These are phyloP conservation scores for Prunus campanulata DNA, from an alignment of 306 rosid species.

Conservation along the genomic window DNA sequence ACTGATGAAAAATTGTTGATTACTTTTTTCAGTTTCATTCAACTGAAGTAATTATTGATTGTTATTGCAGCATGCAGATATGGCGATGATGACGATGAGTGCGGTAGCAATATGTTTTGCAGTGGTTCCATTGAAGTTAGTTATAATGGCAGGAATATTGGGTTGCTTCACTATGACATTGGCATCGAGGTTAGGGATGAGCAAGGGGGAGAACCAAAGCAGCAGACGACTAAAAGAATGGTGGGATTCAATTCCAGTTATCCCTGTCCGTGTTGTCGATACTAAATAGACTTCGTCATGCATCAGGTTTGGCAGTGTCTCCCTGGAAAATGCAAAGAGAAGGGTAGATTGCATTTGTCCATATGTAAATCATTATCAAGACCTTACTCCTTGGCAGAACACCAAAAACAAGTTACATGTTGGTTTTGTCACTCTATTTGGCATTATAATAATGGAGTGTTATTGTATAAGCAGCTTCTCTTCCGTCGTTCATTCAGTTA, in stretches of 20 bases:
- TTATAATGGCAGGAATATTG: constrained; percentile 54
- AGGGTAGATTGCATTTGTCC: not conserved
- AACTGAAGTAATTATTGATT: not conserved
- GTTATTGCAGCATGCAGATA: constrained; percentile 69
- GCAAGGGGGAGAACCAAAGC: constrained; percentile 35
- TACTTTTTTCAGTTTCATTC: too few species aligned
- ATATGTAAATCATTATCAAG: not conserved
- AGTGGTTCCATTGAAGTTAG: constrained; percentile 56
- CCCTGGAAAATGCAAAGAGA: not conserved
- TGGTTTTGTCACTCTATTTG: not conserved
- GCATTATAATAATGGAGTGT: not conserved
- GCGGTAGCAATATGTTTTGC: constrained; percentile 56
- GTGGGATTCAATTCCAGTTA: constrained; percentile 92
- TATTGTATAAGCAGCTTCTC: too few species aligned
- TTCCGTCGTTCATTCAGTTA: too few species aligned
- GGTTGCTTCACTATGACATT: constrained; percentile 44
- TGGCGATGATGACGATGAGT: constrained; percentile 51
- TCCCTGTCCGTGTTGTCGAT: constrained; percentile 60
- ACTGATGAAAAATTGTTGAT: not conserved
- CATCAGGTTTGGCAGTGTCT: not conserved
- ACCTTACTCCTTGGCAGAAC: not conserved
- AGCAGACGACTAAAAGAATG: constrained; percentile 77
- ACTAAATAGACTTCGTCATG: not conserved
- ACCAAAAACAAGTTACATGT: not conserved
- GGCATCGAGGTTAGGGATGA: constrained; percentile 34